Conservation (phyloP, 257 asterid genomes). For the Parsonsia alboflavescens region DNA sequence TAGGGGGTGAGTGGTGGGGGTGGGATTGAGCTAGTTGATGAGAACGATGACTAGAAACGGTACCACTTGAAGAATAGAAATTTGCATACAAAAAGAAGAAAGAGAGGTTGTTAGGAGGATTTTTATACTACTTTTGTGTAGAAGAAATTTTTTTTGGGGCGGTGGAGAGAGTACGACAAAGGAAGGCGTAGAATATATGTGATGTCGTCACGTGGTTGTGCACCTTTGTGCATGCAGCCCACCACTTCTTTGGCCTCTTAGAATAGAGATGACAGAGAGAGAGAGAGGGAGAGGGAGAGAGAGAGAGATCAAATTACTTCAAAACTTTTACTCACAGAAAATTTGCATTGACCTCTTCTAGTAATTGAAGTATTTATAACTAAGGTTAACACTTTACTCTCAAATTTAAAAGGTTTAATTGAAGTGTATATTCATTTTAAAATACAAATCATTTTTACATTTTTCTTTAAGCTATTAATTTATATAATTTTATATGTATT, state of each 20-base stretch:
- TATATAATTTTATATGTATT: no score
- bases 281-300: not conserved
- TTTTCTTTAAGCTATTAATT: no score
- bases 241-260: conserved; percentile 8
- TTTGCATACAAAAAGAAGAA: not conserved
- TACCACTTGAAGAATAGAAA: not conserved
- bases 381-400: no score
- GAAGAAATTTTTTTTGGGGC: not conserved
- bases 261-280: conserved; percentile 11
- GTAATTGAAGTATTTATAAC: no score
- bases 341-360: no score
- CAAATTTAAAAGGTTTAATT: no score
- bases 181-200: conserved; percentile 11
- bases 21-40: not conserved
- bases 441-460: no score
- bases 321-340: no score
- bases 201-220: conserved; percentile 30
- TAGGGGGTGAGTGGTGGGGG: no score
- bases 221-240: conserved; percentile 27
- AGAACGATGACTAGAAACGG: not conserved
- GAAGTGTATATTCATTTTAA: no score
- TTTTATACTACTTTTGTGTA: not conserved
- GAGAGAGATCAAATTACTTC: no score
- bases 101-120: not conserved
- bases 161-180: conserved; percentile 13